These are phyloP conservation scores for Fusarium sp. DNA, from an alignment of 2,329 filamentous ascomycete genomes.

Conservation along the genomic window DNA sequence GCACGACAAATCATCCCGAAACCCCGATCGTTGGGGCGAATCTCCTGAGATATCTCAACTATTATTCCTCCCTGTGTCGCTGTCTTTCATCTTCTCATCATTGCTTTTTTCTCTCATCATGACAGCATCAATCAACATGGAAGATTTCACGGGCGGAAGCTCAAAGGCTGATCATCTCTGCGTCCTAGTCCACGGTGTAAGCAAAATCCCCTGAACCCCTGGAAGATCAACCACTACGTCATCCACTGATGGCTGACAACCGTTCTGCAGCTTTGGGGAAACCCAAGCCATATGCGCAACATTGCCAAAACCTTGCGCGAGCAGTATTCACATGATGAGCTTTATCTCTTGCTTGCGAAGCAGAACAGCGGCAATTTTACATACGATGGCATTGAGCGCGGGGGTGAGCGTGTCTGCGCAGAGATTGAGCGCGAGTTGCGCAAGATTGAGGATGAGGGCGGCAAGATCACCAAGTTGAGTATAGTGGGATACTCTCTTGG, in stretches of 20 bases:
- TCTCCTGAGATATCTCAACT: conserved; percentile 41
- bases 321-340: conserved; percentile 69
- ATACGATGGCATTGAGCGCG: conserved; percentile 76
- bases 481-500: conserved; percentile 92
- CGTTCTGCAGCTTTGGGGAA: conserved; percentile 76
- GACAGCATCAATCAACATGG: conserved; percentile 25
- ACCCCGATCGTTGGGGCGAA: conserved; percentile 35
- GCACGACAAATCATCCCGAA: conserved; percentile 29
- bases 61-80: conserved; percentile 13
- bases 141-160: conserved; percentile 62
- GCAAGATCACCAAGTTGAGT: conserved; percentile 83
- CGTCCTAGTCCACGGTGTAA: conserved; percentile 82
- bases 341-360: conserved; percentile 79
- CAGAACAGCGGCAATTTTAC: conserved; percentile 80
- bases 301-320: conserved; percentile 75
- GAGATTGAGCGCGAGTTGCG: conserved; percentile 76
- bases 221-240: conserved; percentile 24
- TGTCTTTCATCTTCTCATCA: neutral
- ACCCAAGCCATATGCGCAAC: conserved; percentile 77
- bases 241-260: conserved; percentile 39
- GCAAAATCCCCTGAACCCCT: conserved; percentile 47
- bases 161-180: conserved; percentile 76
- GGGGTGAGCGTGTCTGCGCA: conserved; percentile 74
- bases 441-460: conserved; percentile 69
- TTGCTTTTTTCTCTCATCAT: conserved; percentile 22